A percentile compares a stretch with the other conserved stretches of the same genome.
Evolutionary conservation across 805 yeast species (phyloP).

Genomic region (Candida ascalaphidarum): DNA sequence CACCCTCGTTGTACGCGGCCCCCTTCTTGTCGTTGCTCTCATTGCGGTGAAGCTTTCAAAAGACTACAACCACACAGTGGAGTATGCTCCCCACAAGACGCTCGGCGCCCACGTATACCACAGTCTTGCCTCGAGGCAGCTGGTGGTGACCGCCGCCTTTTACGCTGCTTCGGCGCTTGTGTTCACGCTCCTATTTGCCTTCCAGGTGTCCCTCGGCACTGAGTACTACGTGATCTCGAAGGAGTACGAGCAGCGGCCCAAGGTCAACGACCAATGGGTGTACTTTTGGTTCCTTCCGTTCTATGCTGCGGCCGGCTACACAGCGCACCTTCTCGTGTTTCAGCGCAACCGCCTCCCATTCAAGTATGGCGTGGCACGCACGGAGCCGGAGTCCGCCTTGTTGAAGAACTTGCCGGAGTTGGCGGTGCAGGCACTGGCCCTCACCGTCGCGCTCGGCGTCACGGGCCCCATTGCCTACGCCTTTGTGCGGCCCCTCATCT

Average conservation of each 20-base stretch:
- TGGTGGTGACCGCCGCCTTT: slow-evolving; percentile 9
- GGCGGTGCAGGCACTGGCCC: slow-evolving; percentile 28
- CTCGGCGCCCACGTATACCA: slow-evolving; percentile 21
- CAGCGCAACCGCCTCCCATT: slow-evolving; percentile 50
- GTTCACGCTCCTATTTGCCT: slow-evolving; percentile 14
- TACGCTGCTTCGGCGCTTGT: slow-evolving; percentile 15
- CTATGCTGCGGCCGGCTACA: slow-evolving; percentile 35
- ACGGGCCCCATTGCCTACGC: slow-evolving; percentile 31
- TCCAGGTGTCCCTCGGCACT: slow-evolving; percentile 16
- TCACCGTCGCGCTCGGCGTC: slow-evolving; percentile 18
- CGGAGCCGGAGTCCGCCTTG: slow-evolving; percentile 29
- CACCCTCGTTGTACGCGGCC: slow-evolving; percentile 17
- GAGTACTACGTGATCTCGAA: slow-evolving; percentile 26
- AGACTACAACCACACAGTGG: slow-evolving; percentile 17
- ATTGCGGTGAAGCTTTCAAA: slow-evolving; percentile 18
- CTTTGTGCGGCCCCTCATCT: slow-evolving; percentile 33
- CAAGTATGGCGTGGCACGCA: slow-evolving; percentile 27
- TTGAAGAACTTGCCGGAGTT: slow-evolving; percentile 17
- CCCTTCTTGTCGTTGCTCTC: slow-evolving; percentile 21
- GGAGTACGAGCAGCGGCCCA: slow-evolving; percentile 29
- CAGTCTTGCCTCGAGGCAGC: slow-evolving; percentile 11
- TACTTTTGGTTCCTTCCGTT: slow-evolving; percentile 41
- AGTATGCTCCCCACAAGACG: slow-evolving; percentile 21
- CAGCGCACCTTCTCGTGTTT: slow-evolving; percentile 41
- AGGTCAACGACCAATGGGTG: slow-evolving; percentile 35